These are phyloP conservation scores for Solanum sejunctum DNA, from an alignment of 257 asterid genomes.

Conservation along the genomic window DNA sequence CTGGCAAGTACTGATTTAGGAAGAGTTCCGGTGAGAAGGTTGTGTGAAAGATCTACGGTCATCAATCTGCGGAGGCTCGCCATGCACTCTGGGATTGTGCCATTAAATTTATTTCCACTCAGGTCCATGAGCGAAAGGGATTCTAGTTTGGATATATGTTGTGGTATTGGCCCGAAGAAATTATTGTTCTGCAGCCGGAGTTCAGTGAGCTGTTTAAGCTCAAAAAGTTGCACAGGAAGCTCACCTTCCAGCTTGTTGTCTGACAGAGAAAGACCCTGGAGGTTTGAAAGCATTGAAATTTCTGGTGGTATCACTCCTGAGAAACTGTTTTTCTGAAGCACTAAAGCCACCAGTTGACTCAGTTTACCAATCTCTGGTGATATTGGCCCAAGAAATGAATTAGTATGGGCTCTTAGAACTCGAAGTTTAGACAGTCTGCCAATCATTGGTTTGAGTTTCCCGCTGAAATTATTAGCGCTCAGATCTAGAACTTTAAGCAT, in stretches of 20 bases:
- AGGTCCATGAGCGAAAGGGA: slow-evolving; percentile 45
- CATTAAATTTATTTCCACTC: slow-evolving; percentile 57
- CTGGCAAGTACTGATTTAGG: slow-evolving; percentile 33
- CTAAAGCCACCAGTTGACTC: slow-evolving; percentile 31
- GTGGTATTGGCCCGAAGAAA: slow-evolving; percentile 44
- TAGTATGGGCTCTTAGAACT: slow-evolving; percentile 15
- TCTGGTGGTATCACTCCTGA: slow-evolving; percentile 50
- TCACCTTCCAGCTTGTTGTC: slow-evolving; percentile 41
- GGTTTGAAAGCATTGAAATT: slow-evolving; percentile 36
- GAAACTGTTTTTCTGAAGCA: slow-evolving; percentile 32
- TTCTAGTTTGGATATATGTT: slow-evolving; percentile 29
- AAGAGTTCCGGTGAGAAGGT: slow-evolving; percentile 38
- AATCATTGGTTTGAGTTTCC: slow-evolving; percentile 29
- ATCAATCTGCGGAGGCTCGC: slow-evolving; percentile 25
- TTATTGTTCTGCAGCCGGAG: slow-evolving; percentile 42
- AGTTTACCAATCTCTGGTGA: slow-evolving; percentile 56
- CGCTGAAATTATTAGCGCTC: slow-evolving; percentile 24
- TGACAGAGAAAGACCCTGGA: slow-evolving; percentile 48
- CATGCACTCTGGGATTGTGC: slow-evolving; percentile 43
- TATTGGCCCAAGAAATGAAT: slow-evolving; percentile 36
- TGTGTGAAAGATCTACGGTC: slow-evolving; percentile 48
- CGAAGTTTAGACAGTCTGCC: slow-evolving; percentile 39
- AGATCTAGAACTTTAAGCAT: slow-evolving; percentile 35
- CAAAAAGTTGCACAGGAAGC: slow-evolving; percentile 40
- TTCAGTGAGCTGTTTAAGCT: slow-evolving; percentile 37